Percentiles rank a stretch among this genome's conserved stretches.
Conservation (phyloP, 2,329 filamentous ascomycete species). For the Cytospora chrysosperma region DNA sequence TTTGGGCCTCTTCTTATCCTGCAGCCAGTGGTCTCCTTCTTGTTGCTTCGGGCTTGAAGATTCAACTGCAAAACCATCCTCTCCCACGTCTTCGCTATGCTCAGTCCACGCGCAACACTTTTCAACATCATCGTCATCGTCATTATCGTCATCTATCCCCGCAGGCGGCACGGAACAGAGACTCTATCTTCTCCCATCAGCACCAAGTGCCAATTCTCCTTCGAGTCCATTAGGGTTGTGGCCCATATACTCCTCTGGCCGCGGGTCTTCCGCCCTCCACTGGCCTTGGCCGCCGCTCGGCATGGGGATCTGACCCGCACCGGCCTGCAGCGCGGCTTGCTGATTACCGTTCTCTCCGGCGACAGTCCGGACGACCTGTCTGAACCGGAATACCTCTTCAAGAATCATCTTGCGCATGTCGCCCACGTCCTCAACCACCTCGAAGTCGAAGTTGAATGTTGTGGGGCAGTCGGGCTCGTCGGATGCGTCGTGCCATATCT, state of each 20-base stretch:
- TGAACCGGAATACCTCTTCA: conserved; percentile 88
- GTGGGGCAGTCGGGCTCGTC: conserved; percentile 93
- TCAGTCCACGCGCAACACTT: background rate
- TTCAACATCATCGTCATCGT: background rate
- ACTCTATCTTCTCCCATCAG: conserved; percentile 46
- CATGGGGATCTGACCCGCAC: conserved; percentile 50
- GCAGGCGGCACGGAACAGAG: conserved; percentile 6
- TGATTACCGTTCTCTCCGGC: conserved; percentile 37
- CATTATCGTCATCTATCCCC: conserved; percentile 4
- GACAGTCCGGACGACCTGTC: conserved; percentile 57
- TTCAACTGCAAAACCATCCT: conserved; percentile 2
- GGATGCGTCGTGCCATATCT: conserved; percentile 97
- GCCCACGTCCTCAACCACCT: conserved; percentile 90
- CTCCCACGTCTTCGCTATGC: background rate
- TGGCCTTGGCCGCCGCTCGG: conserved; percentile 45
- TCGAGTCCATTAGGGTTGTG: conserved; percentile 51
- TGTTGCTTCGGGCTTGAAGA: conserved; percentile 10
- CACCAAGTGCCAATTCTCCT: conserved; percentile 58
- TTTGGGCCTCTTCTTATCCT: conserved; percentile 12
- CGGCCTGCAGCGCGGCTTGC: conserved; percentile 33
- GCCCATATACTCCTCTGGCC: conserved; percentile 57
- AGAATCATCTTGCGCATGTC: conserved; percentile 98
- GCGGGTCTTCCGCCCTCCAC: conserved; percentile 60
- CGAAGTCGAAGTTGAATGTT: conserved; percentile 97
- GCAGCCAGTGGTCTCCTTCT: conserved; percentile 10